Evolutionary conservation across 78 protist species (phyloP), one percentile per base, ranked within the genome.

Genomic region (Dictyostelium discoideum): DNA sequence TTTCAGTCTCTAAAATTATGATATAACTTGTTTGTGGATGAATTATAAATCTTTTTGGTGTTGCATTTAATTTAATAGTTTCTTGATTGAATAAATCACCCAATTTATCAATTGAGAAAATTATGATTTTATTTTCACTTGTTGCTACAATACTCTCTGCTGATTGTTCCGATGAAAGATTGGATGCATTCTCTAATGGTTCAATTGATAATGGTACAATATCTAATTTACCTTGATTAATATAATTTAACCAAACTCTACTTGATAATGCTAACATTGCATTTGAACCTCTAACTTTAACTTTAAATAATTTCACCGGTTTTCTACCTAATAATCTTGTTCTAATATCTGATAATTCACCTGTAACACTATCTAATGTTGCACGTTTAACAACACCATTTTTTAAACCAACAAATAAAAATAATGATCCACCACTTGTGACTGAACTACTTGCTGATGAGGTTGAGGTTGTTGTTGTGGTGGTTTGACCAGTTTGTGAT

Each of bases 371-470:
- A 84, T 99, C 99, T 32, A 99, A 16, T 8, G 50, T 73, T 0
- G 98, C 85, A 37, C 99, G 96, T 87, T 98, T 57, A 65, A 99
- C 5, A 0, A 99, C 97, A 73, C 99, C 99, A 92, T 99, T 99
- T 44, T 16, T 24, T 40, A 98, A 73, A 8, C 99, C 99, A 48
- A 99, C 96, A 85, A 20, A 32, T 39, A 99, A 86, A 79, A 85
- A 96, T 39, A 97, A 37, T 39, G 48, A 88, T 2, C 40, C 79
- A 29, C 79, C 9, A 60, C 69, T 54, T 5, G 24, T 24, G 0
- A n/a, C 18, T 24, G 74, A n/a, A 65, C 74, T 65, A 54, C 65
- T 54, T 54, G 65, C 1, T 13, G 74, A 18, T 18, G 24, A n/a
- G n/a, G n/a, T 18, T 46, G 44, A 13, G 37, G 37, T 32, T 0